phyloP scores from a whole-genome alignment of 768 basidiomycete genomes.

The Dioszegia aurantiaca region DNA sequence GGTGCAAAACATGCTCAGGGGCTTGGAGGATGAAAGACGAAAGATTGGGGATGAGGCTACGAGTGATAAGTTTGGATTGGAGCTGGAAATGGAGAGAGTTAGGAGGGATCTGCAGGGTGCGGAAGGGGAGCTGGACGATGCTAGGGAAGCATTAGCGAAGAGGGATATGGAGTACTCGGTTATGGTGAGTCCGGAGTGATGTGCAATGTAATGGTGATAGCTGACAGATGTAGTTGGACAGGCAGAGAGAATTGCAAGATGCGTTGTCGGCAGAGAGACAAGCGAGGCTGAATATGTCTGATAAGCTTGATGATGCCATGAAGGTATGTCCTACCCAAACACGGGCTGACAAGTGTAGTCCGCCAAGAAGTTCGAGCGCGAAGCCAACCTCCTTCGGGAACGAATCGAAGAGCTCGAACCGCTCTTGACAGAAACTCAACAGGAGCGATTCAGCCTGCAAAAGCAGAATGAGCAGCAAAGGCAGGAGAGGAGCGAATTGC shows the following conservation, averaged over 20 bases:
- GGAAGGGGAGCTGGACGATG: slow-evolving; percentile 72
- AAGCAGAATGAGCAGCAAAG: slow-evolving; percentile 84
- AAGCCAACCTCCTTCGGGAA: slow-evolving; percentile 62
- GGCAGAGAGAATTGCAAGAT: slow-evolving; percentile 73
- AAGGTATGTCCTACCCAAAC: slow-evolving; percentile 46
- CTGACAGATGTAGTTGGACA: slow-evolving; percentile 57
- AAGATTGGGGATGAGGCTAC: slow-evolving; percentile 79
- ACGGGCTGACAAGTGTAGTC: slow-evolving; percentile 43
- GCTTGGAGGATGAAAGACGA: slow-evolving; percentile 71
- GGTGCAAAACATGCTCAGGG: slow-evolving; percentile 69
- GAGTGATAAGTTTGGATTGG: slow-evolving; percentile 76
- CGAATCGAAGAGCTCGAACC: slow-evolving; percentile 73
- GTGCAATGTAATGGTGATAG: background rate
- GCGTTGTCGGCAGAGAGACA: slow-evolving; percentile 83
- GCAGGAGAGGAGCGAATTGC: slow-evolving; percentile 84
- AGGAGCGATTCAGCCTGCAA: slow-evolving; percentile 63
- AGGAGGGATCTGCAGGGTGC: slow-evolving; percentile 77
- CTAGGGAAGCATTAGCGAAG: slow-evolving; percentile 68
- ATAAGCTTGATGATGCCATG: slow-evolving; percentile 78
- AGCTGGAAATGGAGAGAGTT: slow-evolving; percentile 82
- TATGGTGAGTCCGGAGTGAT: slow-evolving; percentile 53
- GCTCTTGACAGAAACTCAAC: slow-evolving; percentile 58
- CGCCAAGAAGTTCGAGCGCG: slow-evolving; percentile 67
- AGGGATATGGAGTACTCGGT: slow-evolving; percentile 71
- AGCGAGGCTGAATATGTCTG: slow-evolving; percentile 75